Evolutionary conservation across 1,284 basidiomycete genomes (phyloP), one percentile per base, ranked within the genome.

Genomic region (Heliocybe sulcata): DNA sequence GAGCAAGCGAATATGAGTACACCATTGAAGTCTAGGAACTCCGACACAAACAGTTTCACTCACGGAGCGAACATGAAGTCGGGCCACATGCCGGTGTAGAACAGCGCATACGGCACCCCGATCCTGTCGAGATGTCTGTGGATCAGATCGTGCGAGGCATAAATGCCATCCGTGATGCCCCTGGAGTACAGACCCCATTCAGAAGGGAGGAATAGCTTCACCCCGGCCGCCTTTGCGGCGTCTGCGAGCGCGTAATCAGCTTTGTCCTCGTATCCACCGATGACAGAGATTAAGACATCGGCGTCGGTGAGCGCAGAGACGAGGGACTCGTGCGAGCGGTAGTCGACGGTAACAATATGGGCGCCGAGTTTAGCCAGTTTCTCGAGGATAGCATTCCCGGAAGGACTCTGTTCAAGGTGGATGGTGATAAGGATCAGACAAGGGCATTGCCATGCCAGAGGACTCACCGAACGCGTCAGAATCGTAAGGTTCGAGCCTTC

Each of bases 161-260:
- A 50, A 27, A 29, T 19, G 14, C 38, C 55, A 20, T 25, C 53
- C 19, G 25, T 49, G 27, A 26, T 6, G 20, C 47, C 47, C 12
- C 12, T 29, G 10, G 47, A 26, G 25, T 49, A 26, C 19, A 49
- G 12, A 4, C 72, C 72, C 22, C 65, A 73, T 54, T 75, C 73
- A 6, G 69, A 70, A 2, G 73, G 74, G 6, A 76, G 63, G 53
- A 75, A 74, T 38, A 72, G 51, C 54, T 67, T 64, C 26, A 74
- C 72, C 9, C 67, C 68, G 0, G 72, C 70, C 26, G 60, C 61
- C 59, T 71, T 72, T 45, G 73, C 69, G 9, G 71, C 73, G 8
- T 67, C 61, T 2, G 69, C 71, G 27, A 76, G 60, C 56, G 75
- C 72, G 6, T 55, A 51, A 9, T 57, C 53, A 23, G 72, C 56